Base-by-base conservation (phyloP, 2,329 filamentous ascomycete genomes). In the Pseudocercospora crystallina region DNA sequence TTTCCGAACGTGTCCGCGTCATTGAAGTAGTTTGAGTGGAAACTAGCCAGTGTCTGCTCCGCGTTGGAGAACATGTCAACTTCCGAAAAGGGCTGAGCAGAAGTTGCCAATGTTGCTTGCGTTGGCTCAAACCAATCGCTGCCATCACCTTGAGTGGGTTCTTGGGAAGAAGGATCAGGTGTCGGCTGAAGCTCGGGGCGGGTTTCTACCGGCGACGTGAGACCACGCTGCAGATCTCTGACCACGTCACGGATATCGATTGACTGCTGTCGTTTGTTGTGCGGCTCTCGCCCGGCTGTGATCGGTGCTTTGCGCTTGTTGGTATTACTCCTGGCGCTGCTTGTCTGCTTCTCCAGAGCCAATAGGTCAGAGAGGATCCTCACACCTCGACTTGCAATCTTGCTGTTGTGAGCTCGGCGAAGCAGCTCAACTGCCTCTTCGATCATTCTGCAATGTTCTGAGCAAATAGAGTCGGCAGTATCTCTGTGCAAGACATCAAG, bases 401-500 rank as follows among this genome's bases (percentile, higher is more conserved):
- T 47, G 43, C 49, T 52, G 11, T 47, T 52, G 10, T 37, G 30
- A 5, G 34, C 49, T 2, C 36, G 17, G 13, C 33, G 13, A 10
- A 52, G 43, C 10, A 43, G 26, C 7, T 17, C 8, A 2, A 52
- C 15, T 10, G 43, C 31, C 1, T 43, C 37, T 15, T 31, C 33
- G 9, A 52, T 33, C 12, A 47, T 30, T 11, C 11, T 15, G 26
- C 39, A 41, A 36, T 52, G 49, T 12, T 47, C 50, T 30, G 17
- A 9, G 8, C 46, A 31, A 12, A 15, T 11, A 8, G 41, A 11
- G n/a, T 51, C 42, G 20, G 14, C 9, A n/a, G 15, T 7, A 12
- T 48, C 37, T 29, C 32, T 33, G 39, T 53, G 50, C 7, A 49
- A 17, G 2, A 43, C 39, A 41, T 53, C 50, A 12, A 53, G 41